phyloP scores from a whole-genome alignment of 169 alveolate species.

The Hepatocystis sp. region DNA sequence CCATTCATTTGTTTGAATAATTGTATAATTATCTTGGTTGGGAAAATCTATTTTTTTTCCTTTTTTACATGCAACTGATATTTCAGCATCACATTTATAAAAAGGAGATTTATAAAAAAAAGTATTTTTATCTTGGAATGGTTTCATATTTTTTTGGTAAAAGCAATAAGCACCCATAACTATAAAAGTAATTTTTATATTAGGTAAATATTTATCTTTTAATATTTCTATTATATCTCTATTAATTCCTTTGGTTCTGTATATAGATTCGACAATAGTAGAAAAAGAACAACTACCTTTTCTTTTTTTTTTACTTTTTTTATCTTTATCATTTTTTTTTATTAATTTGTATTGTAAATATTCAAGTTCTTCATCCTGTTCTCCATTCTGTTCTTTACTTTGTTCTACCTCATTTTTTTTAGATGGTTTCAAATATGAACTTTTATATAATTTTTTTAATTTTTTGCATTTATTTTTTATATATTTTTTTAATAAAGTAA shows the following conservation, averaged over 20 bases:
- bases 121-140: slow-evolving; percentile 75
- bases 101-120: slow-evolving; percentile 74
- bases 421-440: slow-evolving; percentile 14
- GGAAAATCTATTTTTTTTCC: slow-evolving; percentile 85
- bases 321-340: slow-evolving; percentile 2
- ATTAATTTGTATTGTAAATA: too few relatives aligned
- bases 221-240: slow-evolving; percentile 59
- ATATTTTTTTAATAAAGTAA: slow-evolving; percentile 60
- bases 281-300: slow-evolving; percentile 66
- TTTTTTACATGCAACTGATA: slow-evolving; percentile 79
- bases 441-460: slow-evolving; percentile 55
- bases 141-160: slow-evolving; percentile 43
- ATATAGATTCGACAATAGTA: slow-evolving; percentile 46
- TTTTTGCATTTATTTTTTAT: slow-evolving; percentile 70
- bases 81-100: slow-evolving; percentile 76
- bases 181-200: slow-evolving; percentile 46
- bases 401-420: neutral
- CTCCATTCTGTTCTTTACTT: slow-evolving; percentile 4
- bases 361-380: too few relatives aligned
- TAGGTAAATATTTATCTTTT: slow-evolving; percentile 55
- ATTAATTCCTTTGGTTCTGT: slow-evolving; percentile 27
- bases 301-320: slow-evolving; percentile 25
- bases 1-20: slow-evolving; percentile 80
- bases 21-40: slow-evolving; percentile 86
- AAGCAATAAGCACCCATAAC: slow-evolving; percentile 72